Base-by-base conservation (phyloP, 2,329 filamentous ascomycete species). In the Microsporum ferrugineum region DNA sequence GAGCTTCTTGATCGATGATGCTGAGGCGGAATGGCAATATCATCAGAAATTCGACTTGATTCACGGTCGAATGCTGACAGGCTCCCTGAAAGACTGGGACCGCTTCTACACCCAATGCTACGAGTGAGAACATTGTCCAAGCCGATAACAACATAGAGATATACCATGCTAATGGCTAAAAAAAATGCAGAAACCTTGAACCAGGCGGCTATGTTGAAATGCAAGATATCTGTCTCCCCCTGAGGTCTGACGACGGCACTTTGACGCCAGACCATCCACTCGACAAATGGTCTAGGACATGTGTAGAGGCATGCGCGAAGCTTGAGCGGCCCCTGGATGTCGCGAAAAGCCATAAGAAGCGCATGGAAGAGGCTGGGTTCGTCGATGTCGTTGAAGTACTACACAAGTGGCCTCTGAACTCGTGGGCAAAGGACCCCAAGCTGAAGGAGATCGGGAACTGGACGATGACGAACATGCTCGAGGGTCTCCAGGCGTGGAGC, bases 371-470 rank as follows among this genome's bases (percentile, higher is more conserved):
- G 5, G 74, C 71, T 0, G 78, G 77, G 1, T 79, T 78, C 63
- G 69, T 73, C 27, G 75, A 79, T 45, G 73, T 79, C 6, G 43
- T 47, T 7, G 33, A 60, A 33, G 49, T 62, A 1, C 38, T 49
- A n/a, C 73, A 71, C 64, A 73, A 76, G 69, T 76, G 75, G 72
- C 76, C 77, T 5, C 69, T 73, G 34, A 75, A 73, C 45, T 63
- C 70, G 1, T 81, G 79, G 79, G 73, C 78, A 4, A 76, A 76
- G 58, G 77, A 80, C 57, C 71, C 73, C 0, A 76, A 75, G 59
- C 75, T 79, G 73, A 81, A 80, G 66, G 75, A 78, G 64, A 74
- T 81, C 27, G 78, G 79, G 14, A 70, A 74, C 33, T 79, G 73
- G 70, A 77, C 75, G 59, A 68, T 75, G 61, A 68, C 74, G 59